These are phyloP conservation scores for Chimonanthus salicifolius DNA, from an alignment of 164 flowering plant species.

Conservation along the genomic window DNA sequence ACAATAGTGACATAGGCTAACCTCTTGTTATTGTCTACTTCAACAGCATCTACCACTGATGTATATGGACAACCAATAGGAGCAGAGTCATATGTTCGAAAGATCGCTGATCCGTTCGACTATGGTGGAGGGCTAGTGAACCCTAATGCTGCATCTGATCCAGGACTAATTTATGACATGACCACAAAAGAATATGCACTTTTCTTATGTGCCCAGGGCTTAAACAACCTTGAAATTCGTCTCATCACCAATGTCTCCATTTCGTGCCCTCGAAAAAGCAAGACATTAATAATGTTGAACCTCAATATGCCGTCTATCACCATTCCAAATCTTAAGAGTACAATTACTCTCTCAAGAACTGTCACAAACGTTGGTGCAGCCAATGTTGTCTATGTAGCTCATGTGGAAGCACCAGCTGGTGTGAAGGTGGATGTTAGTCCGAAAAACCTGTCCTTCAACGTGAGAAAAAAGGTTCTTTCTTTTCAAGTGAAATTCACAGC, in stretches of 20 bases:
- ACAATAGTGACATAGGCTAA: not conserved
- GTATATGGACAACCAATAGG: conserved; percentile 10
- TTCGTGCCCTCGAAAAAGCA: not conserved
- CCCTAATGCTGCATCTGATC: conserved; percentile 33
- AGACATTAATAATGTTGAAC: conserved; percentile 7
- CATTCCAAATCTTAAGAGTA: conserved; percentile 42
- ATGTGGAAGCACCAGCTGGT: conserved; percentile 17
- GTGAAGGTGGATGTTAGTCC: conserved; percentile 33
- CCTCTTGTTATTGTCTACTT: not conserved
- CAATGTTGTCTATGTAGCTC: too few species aligned
- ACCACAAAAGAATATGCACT: conserved; percentile 17
- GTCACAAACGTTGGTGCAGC: too few species aligned
- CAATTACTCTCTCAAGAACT: too few species aligned
- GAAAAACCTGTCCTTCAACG: conserved; percentile 17
- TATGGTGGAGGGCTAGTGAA: conserved; percentile 33
- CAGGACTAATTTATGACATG: conserved; percentile 35
- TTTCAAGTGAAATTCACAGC: not conserved
- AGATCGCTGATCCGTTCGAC: conserved; percentile 35
- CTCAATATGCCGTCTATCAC: conserved; percentile 47
- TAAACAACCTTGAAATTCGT: not conserved
- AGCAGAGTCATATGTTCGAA: conserved; percentile 24
- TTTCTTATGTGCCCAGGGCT: conserved; percentile 32
- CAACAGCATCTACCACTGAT: conserved; percentile 12
- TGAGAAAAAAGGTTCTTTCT: not conserved
- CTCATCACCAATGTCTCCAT: not conserved